Percentiles rank a stretch among this genome's conserved stretches.
Conservation (phyloP, 2,329 filamentous ascomycete genomes). For the Clonostachys rosea region DNA sequence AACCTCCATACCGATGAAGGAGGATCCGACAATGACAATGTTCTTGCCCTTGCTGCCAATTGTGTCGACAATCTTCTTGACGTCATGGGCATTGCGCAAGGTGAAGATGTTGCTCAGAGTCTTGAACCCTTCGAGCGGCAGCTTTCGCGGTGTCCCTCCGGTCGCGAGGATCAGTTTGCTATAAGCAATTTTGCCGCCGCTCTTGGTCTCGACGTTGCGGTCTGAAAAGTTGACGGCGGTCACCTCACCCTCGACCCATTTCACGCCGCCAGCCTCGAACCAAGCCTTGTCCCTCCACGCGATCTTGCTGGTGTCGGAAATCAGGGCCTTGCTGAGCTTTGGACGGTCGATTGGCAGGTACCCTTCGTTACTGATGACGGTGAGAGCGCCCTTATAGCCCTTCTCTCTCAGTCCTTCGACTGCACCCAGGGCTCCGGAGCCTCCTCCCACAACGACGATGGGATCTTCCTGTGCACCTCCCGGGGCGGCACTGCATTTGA, state of each 20-base stretch:
- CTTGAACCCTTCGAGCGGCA: slow-evolving; percentile 84
- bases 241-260: slow-evolving; percentile 60
- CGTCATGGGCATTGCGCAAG: slow-evolving; percentile 72
- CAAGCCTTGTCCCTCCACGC: slow-evolving; percentile 73
- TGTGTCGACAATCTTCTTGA: slow-evolving; percentile 70
- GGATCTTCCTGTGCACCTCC: slow-evolving; percentile 50
- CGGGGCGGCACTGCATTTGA: slow-evolving; percentile 59
- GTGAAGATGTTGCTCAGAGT: slow-evolving; percentile 84
- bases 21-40: slow-evolving; percentile 85
- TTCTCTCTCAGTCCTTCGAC: slow-evolving; percentile 79
- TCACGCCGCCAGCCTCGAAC: slow-evolving; percentile 60
- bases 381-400: slow-evolving; percentile 76
- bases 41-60: slow-evolving; percentile 87
- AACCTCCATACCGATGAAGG: slow-evolving; percentile 98
- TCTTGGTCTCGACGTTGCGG: slow-evolving; percentile 71
- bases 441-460: slow-evolving; percentile 84
- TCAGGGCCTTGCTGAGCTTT: slow-evolving; percentile 90
- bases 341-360: slow-evolving; percentile 88
- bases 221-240: slow-evolving; percentile 69
- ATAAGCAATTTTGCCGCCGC: slow-evolving; percentile 69
- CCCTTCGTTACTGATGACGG: slow-evolving; percentile 78
- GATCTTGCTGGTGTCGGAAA: slow-evolving; percentile 76
- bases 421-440: slow-evolving; percentile 76
- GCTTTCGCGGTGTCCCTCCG: slow-evolving; percentile 69
- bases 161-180: slow-evolving; percentile 88